Evolutionary conservation across 2,329 filamentous ascomycete species (phyloP), one percentile per base, ranked within the genome.

Genomic region (Oidium heveae): DNA sequence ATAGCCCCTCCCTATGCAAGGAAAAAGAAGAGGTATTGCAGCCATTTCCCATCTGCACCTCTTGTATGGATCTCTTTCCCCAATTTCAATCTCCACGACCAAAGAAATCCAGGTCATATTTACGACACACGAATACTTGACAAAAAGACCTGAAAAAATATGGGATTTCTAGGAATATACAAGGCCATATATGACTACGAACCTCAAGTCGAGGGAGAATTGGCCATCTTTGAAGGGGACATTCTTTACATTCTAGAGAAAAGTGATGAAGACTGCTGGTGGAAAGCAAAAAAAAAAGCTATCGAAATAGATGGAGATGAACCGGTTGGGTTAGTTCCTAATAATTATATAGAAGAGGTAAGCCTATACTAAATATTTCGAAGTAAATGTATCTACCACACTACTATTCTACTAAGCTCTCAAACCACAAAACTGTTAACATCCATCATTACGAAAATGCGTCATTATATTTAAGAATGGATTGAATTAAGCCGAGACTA

Each of bases 271-370:
- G 82, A 84, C 66, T 79, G 86, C 66, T 96, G 91, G 91, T 96
- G 91, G 91, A 66, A 54, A 63, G 67, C 57, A 59, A 68, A 56
- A 64, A 67, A 59, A 65, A 67, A 68, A 56, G 70, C 69, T 12
- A 63, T 63, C 1, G 67, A 67, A 5, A 66, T 68, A 4, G 65
- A 66, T 52, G 60, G 66, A 39, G 63, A 65, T 54, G 62, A 68
- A 12, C 66, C 63, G 10, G 66, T 64, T 7, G 65, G 67, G 18
- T 65, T 70, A 41, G 81, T 98, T 57, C 91, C 91, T 15, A 88
- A 84, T 66, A 98, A 95, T 67, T 98, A 98, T 67, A 75, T 98
- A 55, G 83, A 95, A 71, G 80, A 93, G 80, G 87, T 94, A 71
- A 70, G 79, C 57, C 55, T 36, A 56, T 56, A 3, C 24, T 28